phyloP scores from a whole-genome alignment of 2,329 filamentous ascomycete genomes.

The Sphaerulina vaccinii region DNA sequence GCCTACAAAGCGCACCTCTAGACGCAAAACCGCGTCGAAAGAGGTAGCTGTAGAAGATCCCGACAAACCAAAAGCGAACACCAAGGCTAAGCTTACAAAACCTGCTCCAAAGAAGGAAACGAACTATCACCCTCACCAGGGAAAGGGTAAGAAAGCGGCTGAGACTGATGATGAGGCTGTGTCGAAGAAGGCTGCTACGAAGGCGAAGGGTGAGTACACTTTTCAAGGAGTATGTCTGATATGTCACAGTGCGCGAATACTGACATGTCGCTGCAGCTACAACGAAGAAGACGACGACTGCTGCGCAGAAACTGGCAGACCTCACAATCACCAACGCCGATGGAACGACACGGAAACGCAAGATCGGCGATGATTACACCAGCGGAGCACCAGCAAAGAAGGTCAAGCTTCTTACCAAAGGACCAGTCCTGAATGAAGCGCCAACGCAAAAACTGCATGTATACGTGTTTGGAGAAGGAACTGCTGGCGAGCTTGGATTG shows the following conservation, averaged over 20 bases:
- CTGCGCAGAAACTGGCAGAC: slow-evolving; percentile 23
- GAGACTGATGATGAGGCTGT: slow-evolving; percentile 20
- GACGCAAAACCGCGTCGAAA: slow-evolving; percentile 20
- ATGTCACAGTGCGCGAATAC: slow-evolving; percentile 17
- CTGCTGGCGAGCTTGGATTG: slow-evolving; percentile 78
- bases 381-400: slow-evolving; percentile 34
- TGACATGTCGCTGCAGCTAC: slow-evolving; percentile 27
- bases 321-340: slow-evolving; percentile 7
- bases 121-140: too few relatives aligned
- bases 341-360: slow-evolving; percentile 30
- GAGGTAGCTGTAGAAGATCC: slow-evolving; percentile 13
- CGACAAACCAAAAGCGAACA: slow-evolving; percentile 31
- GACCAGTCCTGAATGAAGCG: slow-evolving; percentile 59
- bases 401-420: slow-evolving; percentile 31
- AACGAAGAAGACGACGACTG: slow-evolving; percentile 27
- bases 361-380: slow-evolving; percentile 30
- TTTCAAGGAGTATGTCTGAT: slow-evolving; percentile 14
- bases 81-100: slow-evolving; percentile 33
- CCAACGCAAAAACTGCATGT: slow-evolving; percentile 67
- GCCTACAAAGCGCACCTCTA: slow-evolving; percentile 25
- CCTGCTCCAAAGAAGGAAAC: slow-evolving; percentile 13
- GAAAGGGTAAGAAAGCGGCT: slow-evolving; percentile 21
- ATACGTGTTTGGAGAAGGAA: slow-evolving; percentile 78
- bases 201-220: slow-evolving; percentile 22
- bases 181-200: slow-evolving; percentile 22